A percentile compares a stretch with the other conserved stretches of the same genome.
phyloP scores from a whole-genome alignment of 805 yeast species.

The Millerago galiae region DNA sequence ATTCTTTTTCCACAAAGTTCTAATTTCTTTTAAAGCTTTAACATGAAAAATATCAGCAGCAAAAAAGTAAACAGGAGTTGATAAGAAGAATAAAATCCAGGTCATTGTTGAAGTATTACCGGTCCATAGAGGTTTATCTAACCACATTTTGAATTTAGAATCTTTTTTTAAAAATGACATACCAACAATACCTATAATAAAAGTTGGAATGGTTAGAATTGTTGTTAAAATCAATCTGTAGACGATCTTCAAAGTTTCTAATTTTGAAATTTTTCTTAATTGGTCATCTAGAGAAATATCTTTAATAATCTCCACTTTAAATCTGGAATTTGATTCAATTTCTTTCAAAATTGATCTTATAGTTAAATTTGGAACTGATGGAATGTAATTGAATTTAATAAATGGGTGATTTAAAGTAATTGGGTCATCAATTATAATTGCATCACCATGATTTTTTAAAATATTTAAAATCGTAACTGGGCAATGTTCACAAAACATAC shows the following conservation, averaged over 20 bases:
- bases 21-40: conserved; percentile 56
- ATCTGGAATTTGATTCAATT: conserved; percentile 38
- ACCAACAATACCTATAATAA: conserved; percentile 60
- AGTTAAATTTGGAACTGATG: conserved; percentile 46
- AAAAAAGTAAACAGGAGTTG: conserved; percentile 70
- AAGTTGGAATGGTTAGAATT: conserved; percentile 58
- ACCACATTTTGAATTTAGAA: conserved; percentile 42
- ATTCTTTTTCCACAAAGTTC: conserved; percentile 48
- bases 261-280: conserved; percentile 39
- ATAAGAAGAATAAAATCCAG: conserved; percentile 59
- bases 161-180: conserved; percentile 49
- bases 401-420: conserved; percentile 50
- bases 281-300: conserved; percentile 60
- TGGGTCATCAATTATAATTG: conserved; percentile 49
- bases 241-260: conserved; percentile 41
- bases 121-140: conserved; percentile 54
- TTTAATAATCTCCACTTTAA: conserved; percentile 48
- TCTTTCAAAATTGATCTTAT: conserved; percentile 49
- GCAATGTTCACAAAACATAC: conserved; percentile 69
- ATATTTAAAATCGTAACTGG: conserved; percentile 49
- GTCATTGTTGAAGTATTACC: conserved; percentile 55
- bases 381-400: conserved; percentile 60
- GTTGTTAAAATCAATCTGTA: conserved; percentile 43
- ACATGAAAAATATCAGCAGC: conserved; percentile 68
- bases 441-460: conserved; percentile 47